Evolutionary conservation across 1,284 basidiomycete species (phyloP).

Genomic region (Xerocomus amazonicus): DNA sequence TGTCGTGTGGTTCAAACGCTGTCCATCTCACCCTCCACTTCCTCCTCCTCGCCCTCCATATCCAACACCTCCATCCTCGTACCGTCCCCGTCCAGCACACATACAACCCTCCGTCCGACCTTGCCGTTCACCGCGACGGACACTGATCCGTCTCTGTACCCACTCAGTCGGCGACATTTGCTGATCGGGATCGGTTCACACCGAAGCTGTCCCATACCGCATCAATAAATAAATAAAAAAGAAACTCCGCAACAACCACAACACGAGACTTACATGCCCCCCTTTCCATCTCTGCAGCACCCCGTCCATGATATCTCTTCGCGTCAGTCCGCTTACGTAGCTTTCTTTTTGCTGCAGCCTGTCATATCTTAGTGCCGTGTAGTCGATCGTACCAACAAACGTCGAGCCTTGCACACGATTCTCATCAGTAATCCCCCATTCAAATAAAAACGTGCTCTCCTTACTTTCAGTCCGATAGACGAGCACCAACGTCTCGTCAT

Average conservation of each 20-base stretch:
- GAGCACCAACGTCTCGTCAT: conserved; percentile 63
- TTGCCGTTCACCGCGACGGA: conserved; percentile 71
- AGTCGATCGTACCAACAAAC: conserved; percentile 57
- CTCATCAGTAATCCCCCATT: conserved; percentile 14
- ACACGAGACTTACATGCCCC: conserved; percentile 47
- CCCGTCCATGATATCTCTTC: conserved; percentile 60
- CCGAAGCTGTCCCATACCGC: conserved; percentile 42
- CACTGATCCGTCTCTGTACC: conserved; percentile 47
- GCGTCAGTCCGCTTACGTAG: conserved; percentile 51
- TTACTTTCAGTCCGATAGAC: conserved; percentile 46
- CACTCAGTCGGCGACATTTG: conserved; percentile 52
- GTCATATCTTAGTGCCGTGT: conserved; percentile 57
- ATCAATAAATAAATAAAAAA: conserved; percentile 30
- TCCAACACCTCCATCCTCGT: conserved; percentile 68
- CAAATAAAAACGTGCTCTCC: conserved; percentile 39
- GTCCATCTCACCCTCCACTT: conserved; percentile 22
- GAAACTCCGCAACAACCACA: conserved; percentile 31
- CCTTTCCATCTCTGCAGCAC: conserved; percentile 52
- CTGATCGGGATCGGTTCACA: conserved; percentile 51
- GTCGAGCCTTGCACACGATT: conserved; percentile 41
- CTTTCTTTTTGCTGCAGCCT: conserved; percentile 41
- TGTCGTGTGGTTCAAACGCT: conserved; percentile 17
- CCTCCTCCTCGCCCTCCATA: conserved; percentile 63
- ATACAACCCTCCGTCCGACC: conserved; percentile 67
- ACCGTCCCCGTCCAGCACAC: conserved; percentile 63